Conservation (phyloP, 352 stramenopile genomes). For the Globisporangium perplexum region DNA sequence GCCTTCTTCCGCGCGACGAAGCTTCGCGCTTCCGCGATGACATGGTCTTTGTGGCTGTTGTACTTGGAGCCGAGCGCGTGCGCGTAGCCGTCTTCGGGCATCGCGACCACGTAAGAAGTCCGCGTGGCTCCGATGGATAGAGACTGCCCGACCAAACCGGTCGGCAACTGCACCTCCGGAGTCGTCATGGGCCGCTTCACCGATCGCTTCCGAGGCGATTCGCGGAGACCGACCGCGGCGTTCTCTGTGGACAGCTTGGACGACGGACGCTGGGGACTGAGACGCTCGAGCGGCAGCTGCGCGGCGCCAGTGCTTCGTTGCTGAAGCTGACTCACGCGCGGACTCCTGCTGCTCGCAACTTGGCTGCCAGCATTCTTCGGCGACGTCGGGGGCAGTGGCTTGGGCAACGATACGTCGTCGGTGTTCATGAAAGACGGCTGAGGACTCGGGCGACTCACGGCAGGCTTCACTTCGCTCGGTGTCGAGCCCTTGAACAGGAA, state of each 20-base stretch:
- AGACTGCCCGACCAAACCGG: slow-evolving; percentile 25
- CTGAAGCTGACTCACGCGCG: slow-evolving; percentile 10
- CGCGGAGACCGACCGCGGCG: slow-evolving; percentile 4
- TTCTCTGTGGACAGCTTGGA: slow-evolving; percentile 7
- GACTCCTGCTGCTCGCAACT: slow-evolving; percentile 2
- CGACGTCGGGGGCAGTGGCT: slow-evolving; percentile 18
- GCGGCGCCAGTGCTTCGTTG: not conserved
- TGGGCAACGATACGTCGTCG: slow-evolving; percentile 11
- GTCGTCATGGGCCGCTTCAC: slow-evolving; percentile 33
- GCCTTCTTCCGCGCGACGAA: slow-evolving; percentile 44
- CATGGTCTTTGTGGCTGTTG: slow-evolving; percentile 37
- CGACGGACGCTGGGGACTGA: slow-evolving; percentile 17
- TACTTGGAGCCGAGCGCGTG: slow-evolving; percentile 44
- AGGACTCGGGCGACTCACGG: slow-evolving; percentile 5
- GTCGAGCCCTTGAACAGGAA: slow-evolving; percentile 34
- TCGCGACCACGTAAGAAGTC: slow-evolving; percentile 29
- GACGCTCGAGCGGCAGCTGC: not conserved
- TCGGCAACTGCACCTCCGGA: slow-evolving; percentile 18
- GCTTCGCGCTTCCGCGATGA: slow-evolving; percentile 33
- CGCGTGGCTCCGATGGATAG: slow-evolving; percentile 41
- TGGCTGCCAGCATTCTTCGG: slow-evolving; percentile 5
- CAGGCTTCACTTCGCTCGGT: not conserved
- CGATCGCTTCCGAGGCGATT: slow-evolving; percentile 34
- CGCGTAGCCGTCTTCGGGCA: slow-evolving; percentile 37
- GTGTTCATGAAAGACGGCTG: slow-evolving; percentile 5